A percentile compares a stretch with the other conserved stretches of the same genome.
These are phyloP conservation scores for Punica granatum DNA, from an alignment of 345 rosid genomes.

Conservation along the genomic window DNA sequence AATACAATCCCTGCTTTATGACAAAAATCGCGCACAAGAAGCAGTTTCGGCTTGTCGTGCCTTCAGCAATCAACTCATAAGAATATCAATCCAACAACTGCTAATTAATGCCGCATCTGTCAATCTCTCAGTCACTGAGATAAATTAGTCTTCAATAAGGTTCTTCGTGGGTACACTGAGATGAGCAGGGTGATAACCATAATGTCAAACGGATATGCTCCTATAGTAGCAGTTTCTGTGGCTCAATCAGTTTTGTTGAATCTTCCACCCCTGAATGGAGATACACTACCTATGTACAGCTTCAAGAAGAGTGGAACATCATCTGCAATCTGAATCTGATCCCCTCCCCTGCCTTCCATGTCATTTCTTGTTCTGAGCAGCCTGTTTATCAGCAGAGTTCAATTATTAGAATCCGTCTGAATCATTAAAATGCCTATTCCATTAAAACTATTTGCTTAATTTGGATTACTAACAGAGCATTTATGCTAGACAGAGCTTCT, in stretches of 20 bases:
- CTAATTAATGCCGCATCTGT: background rate
- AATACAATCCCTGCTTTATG: background rate
- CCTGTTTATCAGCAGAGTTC: conserved; percentile 13
- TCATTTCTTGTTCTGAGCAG: conserved; percentile 18
- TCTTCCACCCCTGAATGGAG: background rate
- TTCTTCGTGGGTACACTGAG: background rate
- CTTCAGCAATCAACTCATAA: background rate
- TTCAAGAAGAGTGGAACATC: background rate
- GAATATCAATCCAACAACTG: background rate
- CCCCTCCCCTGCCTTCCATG: background rate
- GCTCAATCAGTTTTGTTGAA: too few relatives aligned
- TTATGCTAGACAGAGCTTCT: background rate
- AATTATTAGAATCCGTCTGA: background rate
- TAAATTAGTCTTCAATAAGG: background rate
- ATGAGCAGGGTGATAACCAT: background rate
- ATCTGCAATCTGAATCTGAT: background rate
- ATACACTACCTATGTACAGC: background rate
- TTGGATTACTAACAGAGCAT: background rate
- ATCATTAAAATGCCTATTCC: background rate
- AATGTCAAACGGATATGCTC: background rate
- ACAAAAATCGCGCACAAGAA: background rate
- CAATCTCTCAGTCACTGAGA: background rate
- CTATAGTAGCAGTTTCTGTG: too few relatives aligned
- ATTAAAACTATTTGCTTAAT: background rate
- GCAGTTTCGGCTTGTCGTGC: background rate